Base-by-base conservation (phyloP, 495 filamentous ascomycete genomes). In the Pseudoneurospora amorphoporcata region DNA sequence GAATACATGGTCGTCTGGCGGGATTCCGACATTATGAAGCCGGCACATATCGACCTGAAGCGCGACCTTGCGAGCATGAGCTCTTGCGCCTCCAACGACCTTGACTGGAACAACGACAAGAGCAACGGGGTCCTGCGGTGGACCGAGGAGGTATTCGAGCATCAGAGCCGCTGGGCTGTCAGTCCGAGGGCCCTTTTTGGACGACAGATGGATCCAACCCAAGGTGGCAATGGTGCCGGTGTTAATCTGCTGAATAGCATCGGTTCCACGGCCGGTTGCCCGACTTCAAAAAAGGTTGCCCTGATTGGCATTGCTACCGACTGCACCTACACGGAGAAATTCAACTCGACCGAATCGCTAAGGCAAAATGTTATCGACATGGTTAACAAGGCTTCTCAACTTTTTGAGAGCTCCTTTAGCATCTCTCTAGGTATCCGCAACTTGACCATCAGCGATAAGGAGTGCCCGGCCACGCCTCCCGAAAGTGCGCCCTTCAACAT, bases 321-420 rank as follows among this genome's bases (percentile, higher is more conserved):
- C 80, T 99, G 95, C 84, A 89, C 87, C 8, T 98, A 97, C 77
- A 92, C 89, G 70, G 82, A 82, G 2, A 83, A 85, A 19, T 97
- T 98, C 78, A 84, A 86, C 39, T 86, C 84, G 16, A 85, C 87
- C 23, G 86, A 89, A 19, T 81, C 85, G 4, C 88, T 90, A 3
- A 84, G 87, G 68, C 69, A 85, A 40, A 96, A 94, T 79, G 84
- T 99, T 69, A 94, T 99, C 79, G 87, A 84, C 68, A 86, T 92
- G 76, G 90, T 99, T 74, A 97, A 97, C 83, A 85, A 89, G 19
- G 95, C 95, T 16, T 98, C 95, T 4, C 87, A 86, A 71, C 81
- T 97, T 3, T 99, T 92, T 76, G 96, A 99, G 82, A 87, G 85
- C 71, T 91, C 91, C 5, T 98, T 99, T 87, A 98, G 97, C 77